A percentile compares a stretch with the other conserved stretches of the same genome.
Evolutionary conservation across 148 eudicot genomes (phyloP).

Genomic region (Linanthus parryae): DNA sequence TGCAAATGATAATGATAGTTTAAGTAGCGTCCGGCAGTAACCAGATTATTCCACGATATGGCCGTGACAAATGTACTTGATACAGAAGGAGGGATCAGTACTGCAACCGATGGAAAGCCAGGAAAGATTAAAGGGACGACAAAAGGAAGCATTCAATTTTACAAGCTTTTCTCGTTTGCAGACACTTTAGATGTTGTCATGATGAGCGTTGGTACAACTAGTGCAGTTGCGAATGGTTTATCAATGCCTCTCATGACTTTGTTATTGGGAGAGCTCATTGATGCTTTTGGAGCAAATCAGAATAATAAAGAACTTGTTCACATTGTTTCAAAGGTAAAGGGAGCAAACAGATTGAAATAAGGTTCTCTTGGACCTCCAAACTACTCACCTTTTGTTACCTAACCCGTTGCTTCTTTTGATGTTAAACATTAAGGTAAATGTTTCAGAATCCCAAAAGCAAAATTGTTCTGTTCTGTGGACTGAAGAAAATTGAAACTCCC

Average conservation of each 20-base stretch:
- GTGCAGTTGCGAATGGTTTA: constrained; percentile 54
- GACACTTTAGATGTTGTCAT: constrained; percentile 46
- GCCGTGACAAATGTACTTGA: no score
- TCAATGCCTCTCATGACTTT: constrained; percentile 55
- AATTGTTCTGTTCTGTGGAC: no score
- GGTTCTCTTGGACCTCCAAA: background rate
- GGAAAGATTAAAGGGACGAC: constrained; percentile 9
- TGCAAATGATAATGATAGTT: no score
- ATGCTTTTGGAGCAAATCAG: constrained; percentile 64
- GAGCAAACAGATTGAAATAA: no score
- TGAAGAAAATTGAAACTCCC: no score
- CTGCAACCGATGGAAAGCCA: background rate
- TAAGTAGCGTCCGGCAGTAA: no score
- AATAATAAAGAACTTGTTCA: constrained; percentile 18
- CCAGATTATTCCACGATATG: no score
- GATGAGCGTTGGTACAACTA: constrained; percentile 58
- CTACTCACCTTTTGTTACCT: no score
- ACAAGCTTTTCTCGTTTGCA: constrained; percentile 56
- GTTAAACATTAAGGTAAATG: no score
- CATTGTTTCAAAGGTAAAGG: constrained; percentile 42
- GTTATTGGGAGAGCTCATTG: constrained; percentile 44
- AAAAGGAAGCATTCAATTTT: constrained; percentile 36
- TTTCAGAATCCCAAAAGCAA: no score
- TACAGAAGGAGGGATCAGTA: background rate
- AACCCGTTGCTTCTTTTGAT: no score